phyloP scores from a whole-genome alignment of 192 early-diverging fungal species.

The Coemansia sp. region DNA sequence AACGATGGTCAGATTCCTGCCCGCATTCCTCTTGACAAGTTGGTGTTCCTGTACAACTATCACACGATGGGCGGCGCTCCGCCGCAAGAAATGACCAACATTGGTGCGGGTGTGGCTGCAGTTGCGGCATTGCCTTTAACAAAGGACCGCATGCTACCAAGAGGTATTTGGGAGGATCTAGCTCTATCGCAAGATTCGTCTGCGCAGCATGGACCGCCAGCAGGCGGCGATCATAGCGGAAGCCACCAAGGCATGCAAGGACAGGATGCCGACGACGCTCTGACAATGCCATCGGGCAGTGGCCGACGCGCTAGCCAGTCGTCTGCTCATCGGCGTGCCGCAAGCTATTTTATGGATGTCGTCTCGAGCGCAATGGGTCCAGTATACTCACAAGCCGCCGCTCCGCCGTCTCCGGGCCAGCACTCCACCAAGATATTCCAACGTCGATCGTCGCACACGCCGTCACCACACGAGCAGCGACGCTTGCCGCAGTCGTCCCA shows the following conservation, averaged over 20 bases:
- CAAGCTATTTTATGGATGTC: slow-evolving; percentile 18
- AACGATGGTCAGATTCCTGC: slow-evolving; percentile 37
- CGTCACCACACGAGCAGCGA: slow-evolving; percentile 9
- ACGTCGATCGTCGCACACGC: slow-evolving; percentile 28
- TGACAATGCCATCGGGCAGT: slow-evolving; percentile 6
- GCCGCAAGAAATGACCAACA: slow-evolving; percentile 37
- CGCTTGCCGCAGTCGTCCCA: neutral
- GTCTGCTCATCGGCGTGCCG: slow-evolving; percentile 15
- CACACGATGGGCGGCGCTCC: slow-evolving; percentile 20
- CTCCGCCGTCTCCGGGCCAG: slow-evolving; percentile 6
- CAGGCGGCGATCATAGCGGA: neutral
- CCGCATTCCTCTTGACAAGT: slow-evolving; percentile 36
- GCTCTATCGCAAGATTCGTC: neutral
- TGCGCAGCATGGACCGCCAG: neutral
- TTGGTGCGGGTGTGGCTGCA: slow-evolving; percentile 45
- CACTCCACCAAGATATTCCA: slow-evolving; percentile 7
- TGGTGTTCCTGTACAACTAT: slow-evolving; percentile 54
- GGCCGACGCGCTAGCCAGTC: slow-evolving; percentile 5
- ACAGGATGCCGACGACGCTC: neutral
- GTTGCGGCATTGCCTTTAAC: slow-evolving; percentile 39
- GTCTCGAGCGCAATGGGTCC: slow-evolving; percentile 1
- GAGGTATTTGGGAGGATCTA: slow-evolving; percentile 27
- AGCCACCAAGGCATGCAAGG: neutral
- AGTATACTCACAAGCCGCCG: neutral
- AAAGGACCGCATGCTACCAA: slow-evolving; percentile 29